Evolutionary conservation across 139 green algal genomes (phyloP).

Genomic region (Chlorella sp.): DNA sequence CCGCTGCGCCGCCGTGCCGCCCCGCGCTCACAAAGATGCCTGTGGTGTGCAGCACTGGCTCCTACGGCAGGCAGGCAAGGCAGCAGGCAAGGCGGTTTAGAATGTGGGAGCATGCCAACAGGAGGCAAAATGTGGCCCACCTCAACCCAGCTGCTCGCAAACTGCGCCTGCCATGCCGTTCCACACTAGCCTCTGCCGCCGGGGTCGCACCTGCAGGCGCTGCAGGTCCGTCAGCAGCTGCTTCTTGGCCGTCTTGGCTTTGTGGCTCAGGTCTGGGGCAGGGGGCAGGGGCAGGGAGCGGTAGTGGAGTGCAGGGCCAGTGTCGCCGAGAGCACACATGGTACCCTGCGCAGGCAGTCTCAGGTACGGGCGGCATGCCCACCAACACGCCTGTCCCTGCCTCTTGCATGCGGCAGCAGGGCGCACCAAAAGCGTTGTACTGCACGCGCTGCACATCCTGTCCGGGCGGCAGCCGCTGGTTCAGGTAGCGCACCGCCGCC

Average conservation of each 20-base stretch:
- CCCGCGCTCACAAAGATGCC: slow-evolving; percentile 38
- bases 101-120: too few relatives aligned
- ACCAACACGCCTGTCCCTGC: too few relatives aligned
- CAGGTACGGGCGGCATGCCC: too few relatives aligned
- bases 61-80: background rate
- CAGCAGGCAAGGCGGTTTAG: too few relatives aligned
- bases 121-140: too few relatives aligned
- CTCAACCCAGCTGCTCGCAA: too few relatives aligned
- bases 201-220: slow-evolving; percentile 25
- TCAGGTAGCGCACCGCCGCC: slow-evolving; percentile 7
- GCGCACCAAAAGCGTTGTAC: slow-evolving; percentile 8
- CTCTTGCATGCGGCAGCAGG: too few relatives aligned
- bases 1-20: background rate
- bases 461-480: background rate
- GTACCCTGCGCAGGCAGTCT: too few relatives aligned
- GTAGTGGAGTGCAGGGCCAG: too few relatives aligned
- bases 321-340: too few relatives aligned
- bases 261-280: slow-evolving; percentile 43
- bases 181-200: too few relatives aligned
- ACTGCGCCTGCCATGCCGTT: too few relatives aligned
- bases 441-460: slow-evolving; percentile 7
- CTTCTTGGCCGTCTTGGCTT: slow-evolving; percentile 66
- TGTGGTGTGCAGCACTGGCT: slow-evolving; percentile 34
- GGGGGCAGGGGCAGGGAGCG: background rate
- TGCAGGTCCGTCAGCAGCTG: slow-evolving; percentile 74